Percentiles rank a stretch among this genome's conserved stretches.
Conservation (phyloP, 352 stramenopile genomes). For the Thraustotheca clavata region DNA sequence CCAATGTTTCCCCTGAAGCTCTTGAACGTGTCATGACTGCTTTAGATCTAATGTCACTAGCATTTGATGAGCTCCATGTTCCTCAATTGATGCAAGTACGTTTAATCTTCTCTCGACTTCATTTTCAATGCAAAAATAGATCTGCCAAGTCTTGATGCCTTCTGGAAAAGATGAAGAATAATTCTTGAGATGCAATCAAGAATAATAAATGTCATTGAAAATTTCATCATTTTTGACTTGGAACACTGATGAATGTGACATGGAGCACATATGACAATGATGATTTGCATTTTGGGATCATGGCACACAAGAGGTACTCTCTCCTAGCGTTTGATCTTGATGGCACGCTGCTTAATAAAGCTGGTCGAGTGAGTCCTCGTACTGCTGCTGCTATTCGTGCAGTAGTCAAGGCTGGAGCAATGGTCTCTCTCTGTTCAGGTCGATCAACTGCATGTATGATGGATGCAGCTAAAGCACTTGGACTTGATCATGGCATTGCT, state of each 20-base stretch:
- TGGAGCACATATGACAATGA: too few relatives aligned
- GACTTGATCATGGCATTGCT: not conserved
- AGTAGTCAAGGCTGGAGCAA: constrained; percentile 6
- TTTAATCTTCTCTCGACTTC: not conserved
- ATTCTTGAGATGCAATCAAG: not conserved
- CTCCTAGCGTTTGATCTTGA: constrained; percentile 18
- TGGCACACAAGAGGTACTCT: constrained; percentile 1
- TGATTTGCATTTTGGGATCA: too few relatives aligned
- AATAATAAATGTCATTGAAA: not conserved
- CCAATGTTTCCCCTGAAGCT: constrained; percentile 31
- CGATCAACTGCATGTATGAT: constrained; percentile 17
- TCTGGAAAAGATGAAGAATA: constrained; percentile 12
- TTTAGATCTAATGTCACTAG: constrained; percentile 68
- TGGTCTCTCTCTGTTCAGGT: constrained; percentile 14
- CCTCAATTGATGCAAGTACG: constrained; percentile 47
- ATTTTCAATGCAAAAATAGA: not conserved
- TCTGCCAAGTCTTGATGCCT: constrained; percentile 16
- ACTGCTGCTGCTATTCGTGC: constrained; percentile 2
- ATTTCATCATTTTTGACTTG: too few relatives aligned
- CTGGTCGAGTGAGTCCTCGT: not conserved
- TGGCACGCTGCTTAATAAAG: constrained; percentile 11
- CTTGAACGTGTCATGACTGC: constrained; percentile 46
- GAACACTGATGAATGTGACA: too few relatives aligned
- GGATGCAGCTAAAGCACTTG: not conserved
- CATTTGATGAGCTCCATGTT: constrained; percentile 52